phyloP scores from a whole-genome alignment of 1,139 yeast genomes.

The Zygosaccharomyces sapae region DNA sequence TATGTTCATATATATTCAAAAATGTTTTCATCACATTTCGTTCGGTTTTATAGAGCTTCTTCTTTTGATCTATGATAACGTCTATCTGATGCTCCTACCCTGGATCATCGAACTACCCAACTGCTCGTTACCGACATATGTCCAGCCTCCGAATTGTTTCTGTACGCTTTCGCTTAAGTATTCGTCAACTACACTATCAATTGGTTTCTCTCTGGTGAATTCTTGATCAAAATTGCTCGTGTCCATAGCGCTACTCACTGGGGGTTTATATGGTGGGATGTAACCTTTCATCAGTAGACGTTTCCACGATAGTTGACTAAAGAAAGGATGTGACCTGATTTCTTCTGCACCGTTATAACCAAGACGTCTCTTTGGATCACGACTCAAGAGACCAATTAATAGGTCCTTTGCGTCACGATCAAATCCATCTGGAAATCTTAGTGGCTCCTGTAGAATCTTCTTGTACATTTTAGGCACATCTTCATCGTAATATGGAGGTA shows the following conservation, averaged over 20 bases:
- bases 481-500: conserved; percentile 95
- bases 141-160: conserved; percentile 98
- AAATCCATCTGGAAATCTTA: conserved; percentile 82
- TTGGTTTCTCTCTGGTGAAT: conserved; percentile 88
- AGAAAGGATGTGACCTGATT: conserved; percentile 81
- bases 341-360: conserved; percentile 79
- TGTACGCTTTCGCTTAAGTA: conserved; percentile 86
- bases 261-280: conserved; percentile 94
- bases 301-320: conserved; percentile 88
- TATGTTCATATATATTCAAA: neutral
- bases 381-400: conserved; percentile 66
- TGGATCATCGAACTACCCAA: conserved; percentile 36
- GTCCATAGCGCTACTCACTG: conserved; percentile 79
- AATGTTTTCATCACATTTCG: neutral
- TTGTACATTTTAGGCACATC: conserved; percentile 93
- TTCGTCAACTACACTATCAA: conserved; percentile 93
- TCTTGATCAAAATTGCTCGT: conserved; percentile 92
- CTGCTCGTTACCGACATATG: conserved; percentile 67
- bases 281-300: conserved; percentile 81
- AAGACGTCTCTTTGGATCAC: conserved; percentile 79
- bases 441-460: conserved; percentile 83
- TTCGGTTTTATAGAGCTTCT: too few relatives aligned
- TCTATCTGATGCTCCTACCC: conserved; percentile 29
- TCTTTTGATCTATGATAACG: neutral
- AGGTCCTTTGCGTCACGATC: conserved; percentile 87